Evolutionary conservation across 176 grass and related monocot genomes (phyloP), one percentile per base, ranked within the genome.

Genomic region (Paspalum notatum): DNA sequence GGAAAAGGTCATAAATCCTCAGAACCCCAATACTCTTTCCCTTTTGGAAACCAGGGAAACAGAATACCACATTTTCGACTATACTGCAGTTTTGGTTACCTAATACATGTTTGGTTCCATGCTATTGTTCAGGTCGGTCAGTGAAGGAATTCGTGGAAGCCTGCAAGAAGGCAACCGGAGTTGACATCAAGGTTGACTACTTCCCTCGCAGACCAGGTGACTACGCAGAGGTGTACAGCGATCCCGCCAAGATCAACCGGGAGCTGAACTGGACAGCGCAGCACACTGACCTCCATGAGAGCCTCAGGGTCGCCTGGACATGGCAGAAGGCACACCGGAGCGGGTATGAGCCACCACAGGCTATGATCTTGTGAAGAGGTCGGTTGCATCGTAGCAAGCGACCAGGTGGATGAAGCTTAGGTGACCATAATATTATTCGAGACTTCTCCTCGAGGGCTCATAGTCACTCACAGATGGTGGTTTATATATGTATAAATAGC

Each of bases 101-200:
- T 82, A 40, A 88, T 15, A 26, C 39, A 37, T 42, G 9, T 42
- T n/a, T 1, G 7, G 1, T 62, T 44, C 10, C 9, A 6, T 46
- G 57, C 58, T 8, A 8, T 25, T 66, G 16, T 12, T 53, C 74
- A 97, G 94, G 94, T 59, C 83, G 91, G 66, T 97, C 94, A 57
- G 94, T 97, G 62, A 97, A 90, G 67, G 94, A 97, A 84, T 97
- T 97, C 75, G 94, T 97, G 1, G 89, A 94, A 44, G 94, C 94
- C 27, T 97, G 94, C 89, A 97, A 94, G 83, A 85, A 86, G 67
- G 94, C 94, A 41, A 94, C 94, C 5, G 89, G 89, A 49, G 84
- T 83, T 25, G 85, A 90, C 60, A 97, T 94, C 77, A 97, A 94
- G 86, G 80, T 94, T 0, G 89, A 92, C 40, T 94, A 91, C 89